Conservation (phyloP, 2,329 filamentous ascomycete species). For the Clarireedia homoeocarpa region DNA sequence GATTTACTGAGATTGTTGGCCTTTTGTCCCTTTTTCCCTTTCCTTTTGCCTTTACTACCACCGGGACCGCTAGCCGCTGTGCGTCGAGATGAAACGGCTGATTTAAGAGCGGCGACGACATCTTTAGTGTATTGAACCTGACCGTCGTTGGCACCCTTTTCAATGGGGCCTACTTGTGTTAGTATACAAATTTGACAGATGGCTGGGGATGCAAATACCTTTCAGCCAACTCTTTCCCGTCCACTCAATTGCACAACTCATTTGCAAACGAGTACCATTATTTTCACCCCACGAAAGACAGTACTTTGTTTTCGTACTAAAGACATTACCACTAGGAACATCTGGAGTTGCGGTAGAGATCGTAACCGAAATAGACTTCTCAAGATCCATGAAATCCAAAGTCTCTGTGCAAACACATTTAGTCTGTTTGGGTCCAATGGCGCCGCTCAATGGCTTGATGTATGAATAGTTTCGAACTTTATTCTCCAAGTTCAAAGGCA, state of each 20-base stretch:
- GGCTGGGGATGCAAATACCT: constrained; percentile 45
- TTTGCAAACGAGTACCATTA: constrained; percentile 76
- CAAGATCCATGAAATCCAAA: constrained; percentile 77
- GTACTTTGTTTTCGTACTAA: constrained; percentile 87
- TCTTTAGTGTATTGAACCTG: constrained; percentile 78
- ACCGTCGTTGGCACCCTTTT: constrained; percentile 89
- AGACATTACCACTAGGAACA: constrained; percentile 88
- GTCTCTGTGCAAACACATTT: constrained; percentile 86
- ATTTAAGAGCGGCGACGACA: constrained; percentile 65
- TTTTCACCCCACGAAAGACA: constrained; percentile 87
- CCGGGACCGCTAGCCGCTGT: constrained; percentile 40
- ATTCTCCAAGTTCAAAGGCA: constrained; percentile 67
- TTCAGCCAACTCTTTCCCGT: constrained; percentile 97
- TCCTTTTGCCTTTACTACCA: constrained; percentile 46
- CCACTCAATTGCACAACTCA: constrained; percentile 93
- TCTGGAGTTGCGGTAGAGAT: constrained; percentile 86
- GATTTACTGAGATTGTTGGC: constrained; percentile 37
- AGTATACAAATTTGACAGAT: neutral
- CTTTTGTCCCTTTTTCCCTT: constrained; percentile 37
- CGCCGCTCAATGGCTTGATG: constrained; percentile 78
- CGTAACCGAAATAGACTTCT: constrained; percentile 77
- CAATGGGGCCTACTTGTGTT: constrained; percentile 66
- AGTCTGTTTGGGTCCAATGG: constrained; percentile 88
- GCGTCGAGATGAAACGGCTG: constrained; percentile 60
- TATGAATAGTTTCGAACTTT: constrained; percentile 72